Evolutionary conservation across 2,329 filamentous ascomycete species (phyloP).

Genomic region (Neofusicoccum parvum): DNA sequence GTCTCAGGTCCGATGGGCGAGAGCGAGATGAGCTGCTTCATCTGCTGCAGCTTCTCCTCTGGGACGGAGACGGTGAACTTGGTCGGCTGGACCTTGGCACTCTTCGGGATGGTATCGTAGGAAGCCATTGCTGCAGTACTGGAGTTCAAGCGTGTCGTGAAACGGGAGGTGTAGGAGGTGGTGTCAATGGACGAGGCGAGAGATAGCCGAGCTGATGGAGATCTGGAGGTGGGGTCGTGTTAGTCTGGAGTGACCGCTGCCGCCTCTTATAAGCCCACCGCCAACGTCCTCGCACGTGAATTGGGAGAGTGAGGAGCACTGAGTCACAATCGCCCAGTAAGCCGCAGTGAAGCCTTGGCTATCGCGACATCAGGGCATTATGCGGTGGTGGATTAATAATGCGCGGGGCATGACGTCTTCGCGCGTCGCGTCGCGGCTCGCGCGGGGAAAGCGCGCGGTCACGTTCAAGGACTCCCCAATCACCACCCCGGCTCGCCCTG

Average conservation of each 20-base stretch:
- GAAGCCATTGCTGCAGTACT: constrained; percentile 16
- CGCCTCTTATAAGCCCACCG: background rate
- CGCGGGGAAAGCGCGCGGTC: constrained; percentile 9
- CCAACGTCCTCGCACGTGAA: background rate
- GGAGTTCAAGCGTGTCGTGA: background rate
- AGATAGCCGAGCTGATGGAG: background rate
- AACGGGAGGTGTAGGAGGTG: background rate
- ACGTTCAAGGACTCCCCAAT: background rate
- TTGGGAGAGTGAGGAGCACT: background rate
- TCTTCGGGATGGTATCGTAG: constrained; percentile 17
- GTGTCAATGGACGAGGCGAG: background rate
- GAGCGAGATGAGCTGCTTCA: constrained; percentile 39
- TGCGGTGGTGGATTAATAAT: background rate
- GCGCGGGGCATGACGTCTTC: background rate
- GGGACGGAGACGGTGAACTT: constrained; percentile 36
- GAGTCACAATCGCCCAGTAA: background rate
- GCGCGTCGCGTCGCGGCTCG: background rate
- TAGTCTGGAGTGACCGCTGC: background rate
- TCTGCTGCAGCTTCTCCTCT: constrained; percentile 37
- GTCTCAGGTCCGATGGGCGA: constrained; percentile 36
- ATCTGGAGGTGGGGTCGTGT: background rate
- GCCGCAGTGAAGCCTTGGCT: no score
- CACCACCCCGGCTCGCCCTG: background rate
- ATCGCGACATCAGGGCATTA: no score
- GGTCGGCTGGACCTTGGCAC: constrained; percentile 17